Evolutionary conservation across 2,329 filamentous ascomycete species (phyloP).

Genomic region (Penicillium sp.): DNA sequence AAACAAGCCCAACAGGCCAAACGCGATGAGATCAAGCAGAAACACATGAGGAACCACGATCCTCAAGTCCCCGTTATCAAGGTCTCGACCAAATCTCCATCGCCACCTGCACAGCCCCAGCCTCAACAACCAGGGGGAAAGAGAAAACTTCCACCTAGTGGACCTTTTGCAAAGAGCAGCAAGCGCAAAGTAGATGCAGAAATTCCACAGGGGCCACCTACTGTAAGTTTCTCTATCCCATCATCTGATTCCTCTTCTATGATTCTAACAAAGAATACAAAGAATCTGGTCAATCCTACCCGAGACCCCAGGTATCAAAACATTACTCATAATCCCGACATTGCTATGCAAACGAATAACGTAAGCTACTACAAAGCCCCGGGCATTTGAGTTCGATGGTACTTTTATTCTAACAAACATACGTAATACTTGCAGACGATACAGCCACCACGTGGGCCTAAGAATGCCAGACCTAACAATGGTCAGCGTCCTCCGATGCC

Average conservation of each 20-base stretch:
- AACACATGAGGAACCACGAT: constrained; percentile 43
- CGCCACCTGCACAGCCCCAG: constrained; percentile 7
- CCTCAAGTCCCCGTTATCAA: constrained; percentile 41
- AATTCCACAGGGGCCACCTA: constrained; percentile 17
- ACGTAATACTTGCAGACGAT: not conserved
- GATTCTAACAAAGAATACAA: constrained; percentile 2
- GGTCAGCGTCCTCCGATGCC: constrained; percentile 26
- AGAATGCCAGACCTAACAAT: constrained; percentile 12
- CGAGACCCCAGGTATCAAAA: constrained; percentile 31
- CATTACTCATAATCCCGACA: constrained; percentile 17
- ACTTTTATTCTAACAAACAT: not conserved
- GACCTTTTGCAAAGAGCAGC: constrained; percentile 20
- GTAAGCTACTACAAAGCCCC: not conserved
- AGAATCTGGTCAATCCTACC: constrained; percentile 40
- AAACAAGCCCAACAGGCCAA: constrained; percentile 30
- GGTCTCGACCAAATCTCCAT: constrained; percentile 22
- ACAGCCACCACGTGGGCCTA: constrained; percentile 16
- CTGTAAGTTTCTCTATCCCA: constrained; percentile 13
- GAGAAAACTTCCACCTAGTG: constrained; percentile 22
- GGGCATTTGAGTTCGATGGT: not conserved
- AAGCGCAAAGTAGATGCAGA: constrained; percentile 20
- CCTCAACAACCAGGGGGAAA: constrained; percentile 19
- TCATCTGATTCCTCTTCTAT: not conserved
- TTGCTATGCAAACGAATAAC: not conserved
- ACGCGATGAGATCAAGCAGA: constrained; percentile 36